Evolutionary conservation across 2,329 filamentous ascomycete genomes (phyloP), one percentile per base, ranked within the genome.

Genomic region (Fusarium armeniacum): DNA sequence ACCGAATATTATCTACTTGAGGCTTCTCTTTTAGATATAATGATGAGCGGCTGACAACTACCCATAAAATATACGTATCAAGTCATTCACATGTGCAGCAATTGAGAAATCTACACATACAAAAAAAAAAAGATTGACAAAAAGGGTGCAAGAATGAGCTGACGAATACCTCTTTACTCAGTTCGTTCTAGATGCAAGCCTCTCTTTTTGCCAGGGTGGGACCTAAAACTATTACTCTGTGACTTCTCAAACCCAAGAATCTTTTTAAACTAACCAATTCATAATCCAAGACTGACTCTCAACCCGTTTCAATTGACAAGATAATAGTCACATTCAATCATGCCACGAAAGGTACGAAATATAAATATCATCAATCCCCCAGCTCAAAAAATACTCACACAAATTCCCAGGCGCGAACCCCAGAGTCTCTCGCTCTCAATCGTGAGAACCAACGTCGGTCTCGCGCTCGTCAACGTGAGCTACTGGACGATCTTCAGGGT

Each of bases 391-490:
- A n/a, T 18, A 33, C 50, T 69, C 18, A 71, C 57, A 7, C 20
- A 30, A 16, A n/a, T n/a, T 12, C 3, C 2, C 13, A 71, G 69
- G 65, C 44, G 61, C 69, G 73, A 60, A 76, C 74, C 16, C 71
- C 73, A 13, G 74, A 75, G 53, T 76, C 74, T 18, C 70, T 75
- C 45, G 70, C 71, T 16, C 71, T 75, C 50, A 75, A 76, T 62
- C 80, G 82, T 44, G 79, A 84, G 55, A 85, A 82, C 70, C 84
- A 86, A 73, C 81, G 83, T 36, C 81, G 80, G 6, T 83, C 80
- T 15, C 80, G 84, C 26, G 82, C 80, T 15, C 81, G 83, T 22
- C 80, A 79, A 13, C 80, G 79, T 41, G 82, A 83, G 59, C 79
- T 82, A 32, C 68, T 85, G n/a, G 78, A 80, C 11, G 76, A 78